A percentile compares a stretch with the other conserved stretches of the same genome.
Conservation (phyloP, 805 yeast species). For the Scheffersomyces amazonensis region DNA sequence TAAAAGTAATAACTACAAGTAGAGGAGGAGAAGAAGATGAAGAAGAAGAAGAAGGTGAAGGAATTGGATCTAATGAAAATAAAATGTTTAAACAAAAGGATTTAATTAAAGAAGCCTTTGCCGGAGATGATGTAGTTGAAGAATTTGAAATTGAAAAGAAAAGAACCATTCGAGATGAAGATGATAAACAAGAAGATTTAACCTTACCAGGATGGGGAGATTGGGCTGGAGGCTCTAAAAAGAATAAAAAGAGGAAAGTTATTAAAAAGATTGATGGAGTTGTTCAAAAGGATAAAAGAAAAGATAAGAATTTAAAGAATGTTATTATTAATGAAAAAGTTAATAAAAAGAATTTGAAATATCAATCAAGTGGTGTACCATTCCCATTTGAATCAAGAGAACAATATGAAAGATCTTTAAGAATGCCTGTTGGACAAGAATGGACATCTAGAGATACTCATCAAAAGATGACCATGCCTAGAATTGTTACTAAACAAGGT, state of each 20-base stretch:
- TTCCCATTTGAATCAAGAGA: constrained; percentile 91
- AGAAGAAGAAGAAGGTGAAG: constrained; percentile 29
- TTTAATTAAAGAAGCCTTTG: constrained; percentile 87
- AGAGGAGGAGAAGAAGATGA: constrained; percentile 29
- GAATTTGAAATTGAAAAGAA: constrained; percentile 80
- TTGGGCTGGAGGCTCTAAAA: constrained; percentile 74
- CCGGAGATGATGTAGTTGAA: constrained; percentile 89
- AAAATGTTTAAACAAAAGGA: constrained; percentile 75
- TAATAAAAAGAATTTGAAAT: constrained; percentile 81
- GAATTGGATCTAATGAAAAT: constrained; percentile 14
- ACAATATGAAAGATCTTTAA: constrained; percentile 89
- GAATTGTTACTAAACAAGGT: constrained; percentile 83
- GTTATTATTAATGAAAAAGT: constrained; percentile 88
- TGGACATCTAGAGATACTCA: constrained; percentile 90
- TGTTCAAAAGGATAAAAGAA: constrained; percentile 65
- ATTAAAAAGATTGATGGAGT: constrained; percentile 77
- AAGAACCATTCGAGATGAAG: constrained; percentile 68
- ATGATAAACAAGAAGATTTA: constrained; percentile 79
- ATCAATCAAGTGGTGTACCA: constrained; percentile 87
- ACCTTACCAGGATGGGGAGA: constrained; percentile 98
- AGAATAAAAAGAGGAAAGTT: constrained; percentile 50
- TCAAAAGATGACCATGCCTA: constrained; percentile 86
- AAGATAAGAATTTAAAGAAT: constrained; percentile 69
- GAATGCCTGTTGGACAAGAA: constrained; percentile 97
- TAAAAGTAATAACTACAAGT: constrained; percentile 25